A percentile compares a stretch with the other conserved stretches of the same genome.
Conservation (phyloP, 1,284 basidiomycete genomes). For the Lignosus rhinocerotis region DNA sequence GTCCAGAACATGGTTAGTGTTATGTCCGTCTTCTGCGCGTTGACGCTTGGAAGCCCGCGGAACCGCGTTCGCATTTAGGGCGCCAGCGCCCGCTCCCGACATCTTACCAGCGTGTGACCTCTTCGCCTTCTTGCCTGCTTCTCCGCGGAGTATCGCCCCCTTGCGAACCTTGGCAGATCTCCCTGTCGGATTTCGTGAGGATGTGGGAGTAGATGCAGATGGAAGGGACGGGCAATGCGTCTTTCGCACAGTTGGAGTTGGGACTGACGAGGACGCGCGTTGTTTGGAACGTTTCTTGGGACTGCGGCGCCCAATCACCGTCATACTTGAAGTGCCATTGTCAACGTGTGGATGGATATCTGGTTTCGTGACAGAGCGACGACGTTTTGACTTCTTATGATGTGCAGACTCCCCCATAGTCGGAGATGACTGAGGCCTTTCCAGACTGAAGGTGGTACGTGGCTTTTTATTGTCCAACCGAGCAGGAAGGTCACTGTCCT, state of each 20-base stretch:
- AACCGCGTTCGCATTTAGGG: not conserved
- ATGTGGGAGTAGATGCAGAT: not conserved
- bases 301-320: not conserved
- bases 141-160: not conserved
- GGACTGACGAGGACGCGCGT: not conserved
- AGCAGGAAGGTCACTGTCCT: not conserved
- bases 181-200: not conserved
- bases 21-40: not conserved
- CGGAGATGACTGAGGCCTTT: not conserved
- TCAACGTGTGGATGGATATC: not conserved
- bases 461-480: not conserved
- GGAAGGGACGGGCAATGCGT: not conserved
- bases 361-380: not conserved
- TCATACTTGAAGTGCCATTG: not conserved
- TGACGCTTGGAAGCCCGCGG: constrained; percentile 10
- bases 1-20: constrained; percentile 3
- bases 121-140: not conserved
- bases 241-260: not conserved
- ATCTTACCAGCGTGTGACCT: not conserved
- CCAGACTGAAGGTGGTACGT: not conserved
- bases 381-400: constrained; percentile 6
- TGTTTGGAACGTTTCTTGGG: not conserved
- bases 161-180: not conserved
- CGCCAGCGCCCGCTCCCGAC: not conserved
- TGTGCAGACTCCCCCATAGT: not conserved